phyloP scores from a whole-genome alignment of 2,329 filamentous ascomycete species.

The Xylaria digitata region DNA sequence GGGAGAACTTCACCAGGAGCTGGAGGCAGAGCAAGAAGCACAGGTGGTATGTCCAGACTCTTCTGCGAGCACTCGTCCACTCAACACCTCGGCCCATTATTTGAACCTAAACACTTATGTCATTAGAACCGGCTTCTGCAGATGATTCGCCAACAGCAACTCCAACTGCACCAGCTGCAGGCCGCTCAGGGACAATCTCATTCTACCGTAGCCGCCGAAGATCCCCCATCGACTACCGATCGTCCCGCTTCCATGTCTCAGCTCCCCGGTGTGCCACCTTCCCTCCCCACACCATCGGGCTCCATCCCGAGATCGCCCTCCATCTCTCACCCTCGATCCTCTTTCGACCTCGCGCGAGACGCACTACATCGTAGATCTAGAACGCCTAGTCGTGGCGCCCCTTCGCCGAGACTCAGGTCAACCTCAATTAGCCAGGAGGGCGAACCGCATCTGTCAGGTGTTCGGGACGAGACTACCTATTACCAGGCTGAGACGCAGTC shows the following conservation, averaged over 20 bases:
- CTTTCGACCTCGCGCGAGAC: constrained; percentile 68
- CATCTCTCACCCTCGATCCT: constrained; percentile 64
- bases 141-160: constrained; percentile 81
- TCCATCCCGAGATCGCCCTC: constrained; percentile 65
- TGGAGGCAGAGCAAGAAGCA: constrained; percentile 82
- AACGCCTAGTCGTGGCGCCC: constrained; percentile 67
- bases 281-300: constrained; percentile 53
- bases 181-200: constrained; percentile 56
- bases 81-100: background rate
- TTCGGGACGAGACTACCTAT: constrained; percentile 79
- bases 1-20: constrained; percentile 81
- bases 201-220: constrained; percentile 60
- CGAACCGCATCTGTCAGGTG: constrained; percentile 69
- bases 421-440: constrained; percentile 70
- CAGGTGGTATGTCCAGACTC: constrained; percentile 70
- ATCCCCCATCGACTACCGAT: constrained; percentile 60
- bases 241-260: constrained; percentile 55
- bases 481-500: constrained; percentile 86
- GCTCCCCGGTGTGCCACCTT: constrained; percentile 51
- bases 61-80: background rate
- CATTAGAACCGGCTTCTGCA: constrained; percentile 76
- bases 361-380: constrained; percentile 68
- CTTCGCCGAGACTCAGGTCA: constrained; percentile 66
- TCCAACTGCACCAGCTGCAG: constrained; percentile 73
- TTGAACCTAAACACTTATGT: background rate